Conservation (phyloP, 2,329 filamentous ascomycete species). For the Beauveria rudraprayagi region DNA sequence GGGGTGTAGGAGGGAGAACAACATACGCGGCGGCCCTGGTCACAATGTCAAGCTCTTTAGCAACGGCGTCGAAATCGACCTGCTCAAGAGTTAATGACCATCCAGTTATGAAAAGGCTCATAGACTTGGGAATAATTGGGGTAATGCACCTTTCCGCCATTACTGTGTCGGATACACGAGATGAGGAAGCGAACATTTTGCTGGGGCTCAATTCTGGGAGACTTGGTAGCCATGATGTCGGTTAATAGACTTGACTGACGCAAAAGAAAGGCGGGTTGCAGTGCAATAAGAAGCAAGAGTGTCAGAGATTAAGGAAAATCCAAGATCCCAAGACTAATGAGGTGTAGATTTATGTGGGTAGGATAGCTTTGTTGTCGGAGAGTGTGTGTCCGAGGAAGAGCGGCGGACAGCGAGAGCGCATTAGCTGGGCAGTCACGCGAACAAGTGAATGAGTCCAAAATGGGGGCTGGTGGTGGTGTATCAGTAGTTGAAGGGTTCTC, state of each 20-base stretch:
- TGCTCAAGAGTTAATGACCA: slow-evolving; percentile 23
- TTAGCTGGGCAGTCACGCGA: not conserved
- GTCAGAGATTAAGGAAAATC: no score
- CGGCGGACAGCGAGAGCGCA: not conserved
- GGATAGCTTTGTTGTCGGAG: not conserved
- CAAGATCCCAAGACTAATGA: not conserved
- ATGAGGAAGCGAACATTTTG: slow-evolving; percentile 58
- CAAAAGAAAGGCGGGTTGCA: no score
- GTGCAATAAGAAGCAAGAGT: no score
- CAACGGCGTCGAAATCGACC: slow-evolving; percentile 60
- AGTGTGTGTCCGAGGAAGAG: not conserved
- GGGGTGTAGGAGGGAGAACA: no score
- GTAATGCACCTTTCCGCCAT: slow-evolving; percentile 46
- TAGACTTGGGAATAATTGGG: not conserved
- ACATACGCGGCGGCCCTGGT: slow-evolving; percentile 63
- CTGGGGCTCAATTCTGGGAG: slow-evolving; percentile 38
- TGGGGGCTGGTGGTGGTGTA: not conserved
- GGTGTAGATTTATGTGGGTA: not conserved
- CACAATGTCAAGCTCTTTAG: slow-evolving; percentile 53
- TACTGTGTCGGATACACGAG: slow-evolving; percentile 54
- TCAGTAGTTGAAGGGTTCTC: not conserved
- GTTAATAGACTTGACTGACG: no score
- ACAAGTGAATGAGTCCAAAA: not conserved
- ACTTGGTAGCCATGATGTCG: slow-evolving; percentile 40
- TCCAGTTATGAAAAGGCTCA: no score